Evolutionary conservation across 2,329 filamentous ascomycete genomes (phyloP), one percentile per base, ranked within the genome.

Genomic region (Nothomitra cinnamomea): DNA sequence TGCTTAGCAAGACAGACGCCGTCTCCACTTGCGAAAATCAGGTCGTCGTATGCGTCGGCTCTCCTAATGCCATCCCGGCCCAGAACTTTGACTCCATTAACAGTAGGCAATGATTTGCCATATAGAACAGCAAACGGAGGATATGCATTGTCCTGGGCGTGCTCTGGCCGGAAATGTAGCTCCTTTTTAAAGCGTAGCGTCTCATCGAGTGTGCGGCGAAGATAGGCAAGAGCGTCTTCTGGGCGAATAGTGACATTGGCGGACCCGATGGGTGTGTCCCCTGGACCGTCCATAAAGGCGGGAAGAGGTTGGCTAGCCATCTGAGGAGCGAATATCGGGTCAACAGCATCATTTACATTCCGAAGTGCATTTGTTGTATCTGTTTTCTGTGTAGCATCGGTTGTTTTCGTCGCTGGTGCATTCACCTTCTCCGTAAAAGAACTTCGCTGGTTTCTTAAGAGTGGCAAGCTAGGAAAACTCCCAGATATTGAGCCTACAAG

Each of bases 1-100:
- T 90, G 86, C 51, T 79, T 79, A 0, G 89, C 86, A 5, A 95
- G 74, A 53, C 90, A 87, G 0, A 96, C 89, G 0, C 89, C 90
- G 63, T 96, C 89, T 1, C 89, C 88, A 21, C 82, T 83, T 0
- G 85, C 83, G 68, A 95, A 95, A 0, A 87, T 78, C 1, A 96
- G 73, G 60, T 94, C 83, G 58, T 94, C 87, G 64, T 94, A 95
- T 0, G 80, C 82, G 65, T 94, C 87, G 0, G 79, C 71, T 56
- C 80, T 79, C 51, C 80, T 77, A 59, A 95, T 95, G 0, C 76
- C 80, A 53, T 90, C 87, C 2, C 76, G 73, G 1, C 79, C 79
- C 13, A 76, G 70, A 0, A 96, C 87, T 45, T 82, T 80, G 0
- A 86, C 87, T 0, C 83, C 87, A 63, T 82, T 87, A 0, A 94